Conservation (phyloP, 2,329 filamentous ascomycete genomes). For the Xylaria sp. region DNA sequence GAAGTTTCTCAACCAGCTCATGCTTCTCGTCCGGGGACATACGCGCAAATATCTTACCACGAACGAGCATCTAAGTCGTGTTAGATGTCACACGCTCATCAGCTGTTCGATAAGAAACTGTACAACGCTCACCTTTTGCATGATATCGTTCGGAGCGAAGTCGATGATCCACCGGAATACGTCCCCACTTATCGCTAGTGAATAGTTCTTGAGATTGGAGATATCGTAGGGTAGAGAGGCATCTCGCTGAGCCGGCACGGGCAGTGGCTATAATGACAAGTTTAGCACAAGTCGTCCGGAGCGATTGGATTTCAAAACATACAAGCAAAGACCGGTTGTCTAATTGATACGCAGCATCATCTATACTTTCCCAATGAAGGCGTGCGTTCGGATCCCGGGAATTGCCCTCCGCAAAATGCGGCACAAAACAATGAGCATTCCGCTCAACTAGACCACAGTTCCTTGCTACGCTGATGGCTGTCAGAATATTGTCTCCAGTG, state of each 20-base stretch:
- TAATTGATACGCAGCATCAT: constrained; percentile 80
- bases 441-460: constrained; percentile 87
- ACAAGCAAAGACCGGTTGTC: constrained; percentile 81
- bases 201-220: constrained; percentile 84
- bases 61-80: constrained; percentile 81
- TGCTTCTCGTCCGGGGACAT: constrained; percentile 99
- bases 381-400: constrained; percentile 77
- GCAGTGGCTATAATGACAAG: constrained; percentile 67
- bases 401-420: constrained; percentile 84
- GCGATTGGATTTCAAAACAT: constrained; percentile 42
- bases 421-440: constrained; percentile 90
- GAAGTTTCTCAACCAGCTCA: constrained; percentile 95
- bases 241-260: constrained; percentile 77
- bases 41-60: constrained; percentile 92
- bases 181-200: constrained; percentile 88
- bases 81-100: constrained; percentile 26
- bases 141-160: constrained; percentile 82
- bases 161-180: constrained; percentile 97
- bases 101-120: neutral
- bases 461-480: constrained; percentile 92
- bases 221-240: constrained; percentile 88
- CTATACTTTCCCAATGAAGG: constrained; percentile 93
- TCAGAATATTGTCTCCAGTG: constrained; percentile 97
- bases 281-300: constrained; percentile 22
- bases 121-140: constrained; percentile 69